Evolutionary conservation across 2,329 filamentous ascomycete species (phyloP).

Genomic region (Ampelomyces quisqualis): DNA sequence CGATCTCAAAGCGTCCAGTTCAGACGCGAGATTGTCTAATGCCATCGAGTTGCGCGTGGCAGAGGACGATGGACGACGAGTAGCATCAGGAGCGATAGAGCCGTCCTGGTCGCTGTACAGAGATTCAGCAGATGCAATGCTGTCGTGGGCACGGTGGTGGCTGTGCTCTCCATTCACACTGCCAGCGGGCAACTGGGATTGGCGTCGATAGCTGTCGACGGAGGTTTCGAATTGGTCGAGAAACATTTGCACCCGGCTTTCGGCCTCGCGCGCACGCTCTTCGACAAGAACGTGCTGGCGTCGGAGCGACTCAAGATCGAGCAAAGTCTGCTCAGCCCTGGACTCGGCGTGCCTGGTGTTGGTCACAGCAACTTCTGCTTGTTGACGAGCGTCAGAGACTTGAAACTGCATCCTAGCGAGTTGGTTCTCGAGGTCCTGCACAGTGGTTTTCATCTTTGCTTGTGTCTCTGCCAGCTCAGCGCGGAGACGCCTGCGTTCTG

Average conservation of each 20-base stretch:
- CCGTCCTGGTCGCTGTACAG: constrained; percentile 49
- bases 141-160: constrained; percentile 55
- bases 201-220: constrained; percentile 91
- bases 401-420: constrained; percentile 69
- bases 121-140: constrained; percentile 60
- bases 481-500: constrained; percentile 68
- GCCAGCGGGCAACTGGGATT: constrained; percentile 51
- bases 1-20: constrained; percentile 83
- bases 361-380: constrained; percentile 67
- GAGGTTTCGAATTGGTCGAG: constrained; percentile 93
- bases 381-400: constrained; percentile 63
- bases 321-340: constrained; percentile 57
- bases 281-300: constrained; percentile 80
- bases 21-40: constrained; percentile 85
- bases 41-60: constrained; percentile 63
- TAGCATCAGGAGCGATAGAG: constrained; percentile 37
- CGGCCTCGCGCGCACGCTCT: constrained; percentile 81
- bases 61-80: constrained; percentile 27
- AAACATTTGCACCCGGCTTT: constrained; percentile 87
- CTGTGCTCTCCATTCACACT: constrained; percentile 38
- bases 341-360: constrained; percentile 54
- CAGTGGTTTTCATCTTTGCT: constrained; percentile 65
- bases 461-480: constrained; percentile 70
- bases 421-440: constrained; percentile 69
- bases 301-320: constrained; percentile 77